Percentiles rank a stretch among this genome's conserved stretches.
Conservation (phyloP, 495 filamentous ascomycete species). For the Immersiella caudata region DNA sequence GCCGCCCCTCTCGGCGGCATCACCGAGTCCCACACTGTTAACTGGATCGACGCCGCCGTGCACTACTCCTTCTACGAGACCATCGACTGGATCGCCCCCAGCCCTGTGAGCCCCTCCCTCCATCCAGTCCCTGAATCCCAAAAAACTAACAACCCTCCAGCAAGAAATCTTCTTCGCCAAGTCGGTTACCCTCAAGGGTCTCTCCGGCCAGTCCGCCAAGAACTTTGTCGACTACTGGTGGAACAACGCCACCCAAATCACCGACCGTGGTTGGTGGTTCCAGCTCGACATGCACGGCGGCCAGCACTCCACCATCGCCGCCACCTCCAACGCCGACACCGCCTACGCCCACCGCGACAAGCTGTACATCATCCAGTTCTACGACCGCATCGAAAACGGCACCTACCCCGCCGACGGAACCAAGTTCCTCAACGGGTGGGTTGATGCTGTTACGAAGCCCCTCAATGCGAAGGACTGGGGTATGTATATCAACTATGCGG, state of each 20-base stretch:
- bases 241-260: constrained; percentile 35
- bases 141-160: constrained; percentile 32
- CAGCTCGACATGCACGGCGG: constrained; percentile 45
- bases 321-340: constrained; percentile 31
- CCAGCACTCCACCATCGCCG: constrained; percentile 38
- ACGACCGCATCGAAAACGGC: constrained; percentile 33
- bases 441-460: constrained; percentile 29
- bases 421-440: constrained; percentile 38
- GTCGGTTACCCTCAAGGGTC: constrained; percentile 38
- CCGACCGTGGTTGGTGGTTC: constrained; percentile 39
- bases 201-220: constrained; percentile 36
- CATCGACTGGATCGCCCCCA: constrained; percentile 25
- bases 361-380: constrained; percentile 44
- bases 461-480: constrained; percentile 35
- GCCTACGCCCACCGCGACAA: constrained; percentile 46
- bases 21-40: constrained; percentile 30
- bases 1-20: constrained; percentile 28
- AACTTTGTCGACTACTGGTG: constrained; percentile 44
- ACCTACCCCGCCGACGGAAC: constrained; percentile 27
- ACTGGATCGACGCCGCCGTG: constrained; percentile 38
- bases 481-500: constrained; percentile 47
- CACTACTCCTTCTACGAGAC: constrained; percentile 36
- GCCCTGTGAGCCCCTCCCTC: constrained; percentile 20
- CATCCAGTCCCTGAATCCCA: constrained; percentile 18
- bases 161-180: constrained; percentile 45